A percentile compares a stretch with the other conserved stretches of the same genome.
Evolutionary conservation across 2,329 filamentous ascomycete species (phyloP).

Genomic region (Elsinoe fawcettii): DNA sequence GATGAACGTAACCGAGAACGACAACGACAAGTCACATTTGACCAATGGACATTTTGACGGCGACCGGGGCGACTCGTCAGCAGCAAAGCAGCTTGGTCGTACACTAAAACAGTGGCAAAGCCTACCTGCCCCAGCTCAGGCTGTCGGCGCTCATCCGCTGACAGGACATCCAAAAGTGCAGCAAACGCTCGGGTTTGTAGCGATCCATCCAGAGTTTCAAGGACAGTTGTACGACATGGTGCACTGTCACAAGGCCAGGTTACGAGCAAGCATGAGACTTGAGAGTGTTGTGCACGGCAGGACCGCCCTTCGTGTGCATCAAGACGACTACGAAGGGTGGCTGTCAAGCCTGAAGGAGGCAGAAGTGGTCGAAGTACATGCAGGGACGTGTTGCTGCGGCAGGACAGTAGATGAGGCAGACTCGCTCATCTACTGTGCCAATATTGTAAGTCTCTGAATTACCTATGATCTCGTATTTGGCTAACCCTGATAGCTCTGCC

Average conservation of each 20-base stretch:
- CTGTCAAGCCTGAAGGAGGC: conserved; percentile 1
- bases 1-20: not conserved
- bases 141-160: not conserved
- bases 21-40: not conserved
- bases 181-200: not conserved
- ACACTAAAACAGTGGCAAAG: not conserved
- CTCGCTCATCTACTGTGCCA: conserved; percentile 21
- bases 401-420: conserved; percentile 13
- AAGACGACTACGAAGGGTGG: conserved; percentile 1
- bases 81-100: not conserved
- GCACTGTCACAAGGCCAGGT: not conserved
- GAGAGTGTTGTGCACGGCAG: conserved; percentile 12
- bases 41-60: not conserved
- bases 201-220: conserved; percentile 7
- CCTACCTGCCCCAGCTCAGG: not conserved
- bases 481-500: conserved; percentile 1
- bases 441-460: conserved; percentile 19
- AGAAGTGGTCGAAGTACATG: not conserved
- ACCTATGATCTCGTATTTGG: too few relatives aligned
- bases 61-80: not conserved
- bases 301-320: not conserved
- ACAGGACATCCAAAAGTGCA: conserved; percentile 11
- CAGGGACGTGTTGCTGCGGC: conserved; percentile 20
- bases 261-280: conserved; percentile 12
- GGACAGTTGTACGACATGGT: not conserved